These are phyloP conservation scores for Geotrichum cucujoidarum DNA, from an alignment of 1,139 yeast genomes.

Conservation along the genomic window DNA sequence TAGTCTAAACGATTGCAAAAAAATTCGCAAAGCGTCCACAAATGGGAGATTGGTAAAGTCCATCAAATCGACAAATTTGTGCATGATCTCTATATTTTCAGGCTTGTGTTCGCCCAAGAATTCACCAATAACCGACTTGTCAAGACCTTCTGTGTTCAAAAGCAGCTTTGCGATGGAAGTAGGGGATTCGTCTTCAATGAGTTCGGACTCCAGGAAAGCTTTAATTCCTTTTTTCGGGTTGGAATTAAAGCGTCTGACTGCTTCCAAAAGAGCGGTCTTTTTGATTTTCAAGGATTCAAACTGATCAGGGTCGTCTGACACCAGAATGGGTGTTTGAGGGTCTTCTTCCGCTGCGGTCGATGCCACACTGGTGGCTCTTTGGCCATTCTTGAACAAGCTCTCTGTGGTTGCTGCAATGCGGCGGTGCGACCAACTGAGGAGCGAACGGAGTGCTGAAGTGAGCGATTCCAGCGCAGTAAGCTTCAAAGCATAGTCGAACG, in stretches of 20 bases:
- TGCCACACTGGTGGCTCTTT: background rate
- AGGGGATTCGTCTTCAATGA: slow-evolving; percentile 60
- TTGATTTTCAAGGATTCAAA: slow-evolving; percentile 81
- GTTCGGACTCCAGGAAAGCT: slow-evolving; percentile 55
- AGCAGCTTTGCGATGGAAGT: slow-evolving; percentile 68
- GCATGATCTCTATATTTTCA: slow-evolving; percentile 77
- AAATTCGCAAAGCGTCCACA: slow-evolving; percentile 79
- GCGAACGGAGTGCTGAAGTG: slow-evolving; percentile 75
- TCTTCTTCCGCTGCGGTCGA: slow-evolving; percentile 19
- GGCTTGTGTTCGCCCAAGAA: slow-evolving; percentile 88
- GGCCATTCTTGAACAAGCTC: background rate
- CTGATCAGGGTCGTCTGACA: slow-evolving; percentile 67
- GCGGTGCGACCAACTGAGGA: slow-evolving; percentile 84
- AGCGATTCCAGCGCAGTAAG: slow-evolving; percentile 75
- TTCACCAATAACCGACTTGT: slow-evolving; percentile 83
- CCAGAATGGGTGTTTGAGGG: slow-evolving; percentile 17
- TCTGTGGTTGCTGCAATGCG: slow-evolving; percentile 43
- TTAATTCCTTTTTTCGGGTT: slow-evolving; percentile 79
- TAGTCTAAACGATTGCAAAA: slow-evolving; percentile 80
- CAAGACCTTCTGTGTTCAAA: slow-evolving; percentile 71
- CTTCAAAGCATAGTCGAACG: slow-evolving; percentile 69
- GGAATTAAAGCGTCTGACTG: slow-evolving; percentile 72
- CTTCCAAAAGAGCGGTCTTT: slow-evolving; percentile 66
- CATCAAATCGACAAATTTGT: slow-evolving; percentile 85
- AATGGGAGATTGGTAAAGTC: slow-evolving; percentile 66